Conservation (phyloP, 139 green algal genomes). For the Closterium sp. region DNA sequence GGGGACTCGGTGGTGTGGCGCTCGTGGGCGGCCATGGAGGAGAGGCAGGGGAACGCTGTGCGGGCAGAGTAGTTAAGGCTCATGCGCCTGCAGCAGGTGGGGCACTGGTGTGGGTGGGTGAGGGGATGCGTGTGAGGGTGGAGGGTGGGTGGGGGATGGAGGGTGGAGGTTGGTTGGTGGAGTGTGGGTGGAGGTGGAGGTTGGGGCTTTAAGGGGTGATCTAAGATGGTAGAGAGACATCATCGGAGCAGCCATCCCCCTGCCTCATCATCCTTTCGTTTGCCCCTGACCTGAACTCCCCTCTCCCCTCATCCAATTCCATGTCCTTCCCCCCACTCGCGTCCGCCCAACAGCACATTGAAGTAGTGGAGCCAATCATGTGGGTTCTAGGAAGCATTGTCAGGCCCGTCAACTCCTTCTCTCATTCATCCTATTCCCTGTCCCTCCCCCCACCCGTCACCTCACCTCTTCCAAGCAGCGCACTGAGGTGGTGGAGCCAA, state of each 20-base stretch:
- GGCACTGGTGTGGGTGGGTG: conserved; percentile 57
- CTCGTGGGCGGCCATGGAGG: conserved; percentile 88
- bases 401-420: not conserved
- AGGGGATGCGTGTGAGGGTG: too few relatives aligned
- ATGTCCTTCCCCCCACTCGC: too few relatives aligned
- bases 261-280: not conserved
- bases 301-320: not conserved
- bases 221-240: too few relatives aligned
- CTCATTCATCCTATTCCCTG: not conserved
- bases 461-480: not conserved
- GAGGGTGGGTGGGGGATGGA: too few relatives aligned
- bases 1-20: too few relatives aligned
- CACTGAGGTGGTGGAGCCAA: conserved; percentile 20
- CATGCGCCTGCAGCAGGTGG: too few relatives aligned
- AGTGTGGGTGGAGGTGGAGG: too few relatives aligned
- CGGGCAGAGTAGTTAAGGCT: conserved; percentile 81
- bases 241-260: not conserved
- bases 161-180: too few relatives aligned
- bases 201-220: too few relatives aligned
- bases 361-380: conserved; percentile 5
- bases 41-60: conserved; percentile 68
- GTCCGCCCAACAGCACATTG: conserved; percentile 6
- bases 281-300: not conserved
- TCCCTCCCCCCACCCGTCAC: not conserved
- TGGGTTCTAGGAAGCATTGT: conserved; percentile 11